Evolutionary conservation across 2,329 filamentous ascomycete genomes (phyloP).

Genomic region (Gaeumannomyces sp.): DNA sequence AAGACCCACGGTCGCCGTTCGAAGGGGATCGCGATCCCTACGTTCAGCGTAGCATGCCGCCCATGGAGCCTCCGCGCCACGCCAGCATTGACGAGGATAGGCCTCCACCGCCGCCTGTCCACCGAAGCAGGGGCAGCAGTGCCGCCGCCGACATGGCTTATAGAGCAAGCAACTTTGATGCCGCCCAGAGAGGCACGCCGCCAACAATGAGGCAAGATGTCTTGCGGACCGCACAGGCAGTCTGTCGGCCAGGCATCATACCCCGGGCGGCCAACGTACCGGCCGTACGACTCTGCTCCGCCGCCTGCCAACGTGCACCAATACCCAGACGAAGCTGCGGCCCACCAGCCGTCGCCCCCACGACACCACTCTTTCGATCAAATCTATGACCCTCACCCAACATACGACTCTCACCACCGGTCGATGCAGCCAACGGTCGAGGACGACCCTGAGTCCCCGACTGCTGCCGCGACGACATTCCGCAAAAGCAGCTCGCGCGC

Average conservation of each 20-base stretch:
- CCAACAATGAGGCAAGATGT: conserved; percentile 53
- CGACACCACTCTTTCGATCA: conserved; percentile 47
- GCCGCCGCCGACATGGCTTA: conserved; percentile 34
- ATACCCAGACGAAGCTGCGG: conserved; percentile 25
- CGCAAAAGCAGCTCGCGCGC: conserved; percentile 21
- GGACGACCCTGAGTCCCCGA: conserved; percentile 52
- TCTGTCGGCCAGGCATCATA: conserved; percentile 40
- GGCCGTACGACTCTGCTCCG: conserved; percentile 42
- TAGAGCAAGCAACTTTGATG: conserved; percentile 33
- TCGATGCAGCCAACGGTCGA: conserved; percentile 59
- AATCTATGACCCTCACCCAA: conserved; percentile 25
- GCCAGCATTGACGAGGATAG: conserved; percentile 33
- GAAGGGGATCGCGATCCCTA: conserved; percentile 18
- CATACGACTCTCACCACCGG: conserved; percentile 33
- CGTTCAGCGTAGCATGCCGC: not conserved
- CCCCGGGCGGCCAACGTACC: conserved; percentile 47
- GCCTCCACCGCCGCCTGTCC: conserved; percentile 52
- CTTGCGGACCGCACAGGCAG: conserved; percentile 46
- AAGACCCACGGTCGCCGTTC: conserved; percentile 31
- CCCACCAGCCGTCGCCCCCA: conserved; percentile 28
- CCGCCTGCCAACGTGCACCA: conserved; percentile 24
- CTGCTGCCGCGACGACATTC: conserved; percentile 19
- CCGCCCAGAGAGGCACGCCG: conserved; percentile 34
- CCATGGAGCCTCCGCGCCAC: conserved; percentile 3
- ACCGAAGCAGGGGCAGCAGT: conserved; percentile 42